Conservation (phyloP, 208 protist species). For the Naegleria gruberi region DNA sequence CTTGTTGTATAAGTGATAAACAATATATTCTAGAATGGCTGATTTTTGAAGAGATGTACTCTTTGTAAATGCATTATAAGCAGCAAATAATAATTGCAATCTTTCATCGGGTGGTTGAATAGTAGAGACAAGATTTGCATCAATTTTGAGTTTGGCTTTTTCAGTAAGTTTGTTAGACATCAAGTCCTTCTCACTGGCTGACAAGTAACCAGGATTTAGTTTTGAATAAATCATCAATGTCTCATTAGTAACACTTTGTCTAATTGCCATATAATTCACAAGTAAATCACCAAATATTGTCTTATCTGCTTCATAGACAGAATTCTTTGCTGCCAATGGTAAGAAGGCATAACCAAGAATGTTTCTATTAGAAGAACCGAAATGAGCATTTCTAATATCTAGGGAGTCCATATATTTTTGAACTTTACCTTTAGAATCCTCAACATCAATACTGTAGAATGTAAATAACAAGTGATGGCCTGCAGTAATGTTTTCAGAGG, state of each 20-base stretch:
- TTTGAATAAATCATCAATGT: not conserved
- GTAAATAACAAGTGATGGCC: slow-evolving; percentile 16
- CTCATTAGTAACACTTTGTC: not conserved
- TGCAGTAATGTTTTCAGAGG: not conserved
- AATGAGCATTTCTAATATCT: not conserved
- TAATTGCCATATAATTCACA: not conserved
- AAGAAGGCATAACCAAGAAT: not conserved
- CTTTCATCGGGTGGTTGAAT: not conserved
- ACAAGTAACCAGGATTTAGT: not conserved
- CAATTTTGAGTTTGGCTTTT: not conserved
- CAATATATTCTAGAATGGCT: not conserved
- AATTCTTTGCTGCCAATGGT: not conserved
- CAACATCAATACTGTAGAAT: slow-evolving; percentile 1
- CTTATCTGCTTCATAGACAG: not conserved
- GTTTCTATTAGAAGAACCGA: not conserved
- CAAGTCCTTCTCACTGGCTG: not conserved
- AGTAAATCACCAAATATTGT: not conserved
- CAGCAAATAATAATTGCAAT: not conserved
- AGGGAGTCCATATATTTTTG: not conserved
- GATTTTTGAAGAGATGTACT: not conserved
- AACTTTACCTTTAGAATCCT: not conserved
- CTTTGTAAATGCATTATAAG: not conserved
- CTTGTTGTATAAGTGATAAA: not conserved
- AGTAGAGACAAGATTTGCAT: not conserved
- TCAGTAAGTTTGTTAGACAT: not conserved